These are phyloP conservation scores for Blastobotrys robertii DNA, from an alignment of 805 yeast genomes.

Conservation along the genomic window DNA sequence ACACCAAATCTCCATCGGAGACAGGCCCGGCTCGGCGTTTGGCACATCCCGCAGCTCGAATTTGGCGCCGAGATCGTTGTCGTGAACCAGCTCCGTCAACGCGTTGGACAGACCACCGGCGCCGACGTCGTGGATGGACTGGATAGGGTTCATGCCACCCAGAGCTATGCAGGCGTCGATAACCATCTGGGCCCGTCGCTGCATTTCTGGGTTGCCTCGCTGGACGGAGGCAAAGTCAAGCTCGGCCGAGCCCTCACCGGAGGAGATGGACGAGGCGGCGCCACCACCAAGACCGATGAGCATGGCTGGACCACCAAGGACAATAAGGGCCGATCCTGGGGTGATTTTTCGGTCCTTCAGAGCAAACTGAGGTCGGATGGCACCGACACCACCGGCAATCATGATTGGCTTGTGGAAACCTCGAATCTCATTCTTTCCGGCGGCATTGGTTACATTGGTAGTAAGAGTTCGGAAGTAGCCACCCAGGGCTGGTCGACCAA, in stretches of 20 bases:
- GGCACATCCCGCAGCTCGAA: slow-evolving; percentile 88
- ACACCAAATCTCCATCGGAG: slow-evolving; percentile 99
- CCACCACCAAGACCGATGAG: slow-evolving; percentile 99
- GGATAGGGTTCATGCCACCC: slow-evolving; percentile 70
- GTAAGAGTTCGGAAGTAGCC: slow-evolving; percentile 96
- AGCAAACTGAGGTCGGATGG: slow-evolving; percentile 87
- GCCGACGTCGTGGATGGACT: slow-evolving; percentile 97
- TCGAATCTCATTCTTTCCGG: slow-evolving; percentile 64
- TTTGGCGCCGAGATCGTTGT: slow-evolving; percentile 87
- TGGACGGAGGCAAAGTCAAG: slow-evolving; percentile 98
- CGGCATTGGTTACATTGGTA: slow-evolving; percentile 54
- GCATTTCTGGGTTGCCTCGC: slow-evolving; percentile 99
- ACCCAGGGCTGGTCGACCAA: slow-evolving; percentile 94
- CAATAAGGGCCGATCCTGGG: slow-evolving; percentile 85
- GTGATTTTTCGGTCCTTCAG: slow-evolving; percentile 80
- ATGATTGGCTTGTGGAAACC: slow-evolving; percentile 99
- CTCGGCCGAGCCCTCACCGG: slow-evolving; percentile 93
- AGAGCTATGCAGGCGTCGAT: slow-evolving; percentile 87
- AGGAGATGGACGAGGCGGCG: slow-evolving; percentile 95
- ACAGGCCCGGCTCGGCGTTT: slow-evolving; percentile 93
- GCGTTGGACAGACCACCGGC: slow-evolving; percentile 99
- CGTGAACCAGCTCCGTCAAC: slow-evolving; percentile 94
- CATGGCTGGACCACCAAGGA: slow-evolving; percentile 96
- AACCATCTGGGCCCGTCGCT: slow-evolving; percentile 97
- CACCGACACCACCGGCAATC: slow-evolving; percentile 99